A percentile compares a stretch with the other conserved stretches of the same genome.
phyloP scores from a whole-genome alignment of 345 rosid genomes.

The Syzygium aromaticum region DNA sequence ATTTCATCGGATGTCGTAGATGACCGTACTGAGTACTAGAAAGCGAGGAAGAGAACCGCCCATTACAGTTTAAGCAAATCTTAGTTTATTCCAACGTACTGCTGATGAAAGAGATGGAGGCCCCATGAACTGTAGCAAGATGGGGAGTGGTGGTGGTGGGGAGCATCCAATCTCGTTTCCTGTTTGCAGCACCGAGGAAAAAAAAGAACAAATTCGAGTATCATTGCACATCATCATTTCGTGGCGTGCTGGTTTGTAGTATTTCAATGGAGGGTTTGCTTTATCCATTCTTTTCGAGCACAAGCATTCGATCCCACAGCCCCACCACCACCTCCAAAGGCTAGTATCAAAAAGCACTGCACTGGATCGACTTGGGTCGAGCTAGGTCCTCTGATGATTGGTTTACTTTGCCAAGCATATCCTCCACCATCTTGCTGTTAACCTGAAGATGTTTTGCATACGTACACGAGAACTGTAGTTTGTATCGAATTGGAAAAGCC shows the following conservation, averaged over 20 bases:
- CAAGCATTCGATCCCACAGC: background rate
- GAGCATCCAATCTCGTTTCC: background rate
- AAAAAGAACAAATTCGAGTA: constrained; percentile 7
- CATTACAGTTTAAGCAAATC: background rate
- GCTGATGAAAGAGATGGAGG: background rate
- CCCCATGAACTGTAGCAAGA: background rate
- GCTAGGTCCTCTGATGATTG: background rate
- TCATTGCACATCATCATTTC: constrained; percentile 14
- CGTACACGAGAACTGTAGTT: background rate
- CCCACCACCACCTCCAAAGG: background rate
- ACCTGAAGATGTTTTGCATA: background rate
- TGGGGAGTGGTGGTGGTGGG: background rate
- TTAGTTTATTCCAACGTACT: background rate
- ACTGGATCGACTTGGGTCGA: background rate
- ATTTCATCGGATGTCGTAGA: background rate
- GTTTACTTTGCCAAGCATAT: background rate
- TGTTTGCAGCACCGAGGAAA: background rate
- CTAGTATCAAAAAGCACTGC: background rate
- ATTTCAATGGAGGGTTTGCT: background rate
- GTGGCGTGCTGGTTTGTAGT: background rate
- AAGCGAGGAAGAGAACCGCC: background rate
- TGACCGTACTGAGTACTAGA: background rate
- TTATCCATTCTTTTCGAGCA: constrained; percentile 10
- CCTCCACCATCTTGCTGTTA: background rate
- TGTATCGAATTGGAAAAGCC: background rate